Percentiles rank a stretch among this genome's conserved stretches.
Evolutionary conservation across 2,329 filamentous ascomycete genomes (phyloP).

Genomic region (Sporothrix euskadiensis): DNA sequence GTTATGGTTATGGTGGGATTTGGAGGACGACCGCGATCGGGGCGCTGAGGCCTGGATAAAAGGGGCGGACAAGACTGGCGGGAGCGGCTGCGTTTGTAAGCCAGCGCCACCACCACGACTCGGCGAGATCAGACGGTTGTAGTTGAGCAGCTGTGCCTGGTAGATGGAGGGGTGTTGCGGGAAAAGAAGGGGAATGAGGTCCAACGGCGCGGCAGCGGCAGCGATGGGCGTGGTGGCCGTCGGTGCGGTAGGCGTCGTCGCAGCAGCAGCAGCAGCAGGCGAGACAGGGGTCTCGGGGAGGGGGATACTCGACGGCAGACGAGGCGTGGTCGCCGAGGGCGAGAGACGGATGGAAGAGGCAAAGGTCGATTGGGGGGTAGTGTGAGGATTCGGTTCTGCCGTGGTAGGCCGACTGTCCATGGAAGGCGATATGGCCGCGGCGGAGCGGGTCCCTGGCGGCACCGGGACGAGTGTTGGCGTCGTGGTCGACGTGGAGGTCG

Average conservation of each 20-base stretch:
- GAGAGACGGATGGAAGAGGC: conserved; percentile 39
- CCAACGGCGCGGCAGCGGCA: conserved; percentile 41
- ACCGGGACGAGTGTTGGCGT: conserved; percentile 18
- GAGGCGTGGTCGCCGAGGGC: conserved; percentile 35
- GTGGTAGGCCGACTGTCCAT: conserved; percentile 55
- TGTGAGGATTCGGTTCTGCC: conserved; percentile 50
- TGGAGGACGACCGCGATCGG: conserved; percentile 60
- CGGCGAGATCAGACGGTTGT: conserved; percentile 65
- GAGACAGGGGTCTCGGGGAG: conserved; percentile 35
- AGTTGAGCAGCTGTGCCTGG: conserved; percentile 63
- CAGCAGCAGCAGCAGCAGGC: conserved; percentile 23
- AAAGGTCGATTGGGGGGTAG: conserved; percentile 45
- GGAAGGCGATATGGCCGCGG: conserved; percentile 39
- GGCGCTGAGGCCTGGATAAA: conserved; percentile 55
- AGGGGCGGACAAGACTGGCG: conserved; percentile 57
- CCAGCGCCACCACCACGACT: conserved; percentile 54
- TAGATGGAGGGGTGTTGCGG: conserved; percentile 61
- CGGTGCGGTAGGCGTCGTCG: conserved; percentile 29
- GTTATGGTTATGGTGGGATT: conserved; percentile 57
- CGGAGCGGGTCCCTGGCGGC: conserved; percentile 25
- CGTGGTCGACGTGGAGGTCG: not conserved
- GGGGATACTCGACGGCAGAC: conserved; percentile 30
- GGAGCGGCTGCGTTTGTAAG: conserved; percentile 57
- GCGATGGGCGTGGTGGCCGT: conserved; percentile 5
- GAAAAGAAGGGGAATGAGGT: conserved; percentile 58